These are phyloP conservation scores for Eucalyptus coolabah DNA, from an alignment of 345 rosid species.

Conservation along the genomic window DNA sequence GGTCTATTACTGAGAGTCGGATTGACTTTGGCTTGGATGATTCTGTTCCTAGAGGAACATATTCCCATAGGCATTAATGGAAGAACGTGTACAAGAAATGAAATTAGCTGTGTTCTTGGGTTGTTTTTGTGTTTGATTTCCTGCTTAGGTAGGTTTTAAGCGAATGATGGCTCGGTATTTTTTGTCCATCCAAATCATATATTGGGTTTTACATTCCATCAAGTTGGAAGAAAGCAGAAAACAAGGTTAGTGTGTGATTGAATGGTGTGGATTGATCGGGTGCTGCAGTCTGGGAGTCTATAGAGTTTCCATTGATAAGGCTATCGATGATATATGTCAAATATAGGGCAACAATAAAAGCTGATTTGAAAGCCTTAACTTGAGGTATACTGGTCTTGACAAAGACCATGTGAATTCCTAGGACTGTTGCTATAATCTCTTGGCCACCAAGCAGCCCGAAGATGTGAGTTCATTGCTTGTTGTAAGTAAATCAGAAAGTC, in stretches of 20 bases:
- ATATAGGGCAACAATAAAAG: not conserved
- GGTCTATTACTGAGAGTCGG: not conserved
- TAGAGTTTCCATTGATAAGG: not conserved
- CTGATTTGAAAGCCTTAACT: not conserved
- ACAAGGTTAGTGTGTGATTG: not conserved
- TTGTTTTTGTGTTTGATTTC: not conserved
- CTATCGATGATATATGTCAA: not conserved
- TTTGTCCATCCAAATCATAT: not conserved
- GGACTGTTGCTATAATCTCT: not conserved
- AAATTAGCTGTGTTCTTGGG: not conserved
- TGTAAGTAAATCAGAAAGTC: not conserved
- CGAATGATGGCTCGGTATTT: not conserved
- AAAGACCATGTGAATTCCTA: not conserved
- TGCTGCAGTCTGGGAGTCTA: not conserved
- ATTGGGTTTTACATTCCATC: not conserved
- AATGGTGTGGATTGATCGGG: not conserved
- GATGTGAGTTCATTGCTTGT: not conserved
- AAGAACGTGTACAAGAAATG: not conserved
- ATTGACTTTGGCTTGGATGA: not conserved
- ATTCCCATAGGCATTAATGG: not conserved
- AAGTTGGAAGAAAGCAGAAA: not conserved
- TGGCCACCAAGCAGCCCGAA: not conserved
- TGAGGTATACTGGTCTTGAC: not conserved
- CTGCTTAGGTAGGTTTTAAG: not conserved
- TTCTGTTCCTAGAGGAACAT: not conserved